phyloP scores from a whole-genome alignment of 73 alveolate genomes.

The Paramecium biaurelia region DNA sequence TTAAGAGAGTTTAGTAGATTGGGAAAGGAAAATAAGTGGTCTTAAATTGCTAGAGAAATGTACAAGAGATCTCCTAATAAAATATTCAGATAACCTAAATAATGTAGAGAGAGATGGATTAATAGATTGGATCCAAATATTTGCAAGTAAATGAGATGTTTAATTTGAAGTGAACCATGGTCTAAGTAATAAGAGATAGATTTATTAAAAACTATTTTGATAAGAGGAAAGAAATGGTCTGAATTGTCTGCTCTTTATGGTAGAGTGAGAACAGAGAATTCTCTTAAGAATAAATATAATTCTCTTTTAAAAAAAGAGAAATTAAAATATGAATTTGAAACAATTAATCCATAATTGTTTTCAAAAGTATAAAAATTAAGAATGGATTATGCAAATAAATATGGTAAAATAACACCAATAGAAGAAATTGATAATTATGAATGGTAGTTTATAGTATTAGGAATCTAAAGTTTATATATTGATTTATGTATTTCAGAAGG shows the following conservation, averaged over 20 bases:
- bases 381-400: conserved; percentile 40
- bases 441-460: conserved; percentile 48
- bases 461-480: conserved; percentile 12
- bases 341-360: conserved; percentile 27
- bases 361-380: conserved; percentile 8
- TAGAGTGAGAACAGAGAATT: conserved; percentile 43
- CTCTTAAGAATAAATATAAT: conserved; percentile 37
- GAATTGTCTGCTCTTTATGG: conserved; percentile 47
- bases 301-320: conserved; percentile 14
- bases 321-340: conserved; percentile 49
- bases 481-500: conserved; percentile 19
- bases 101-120: conserved; percentile 49
- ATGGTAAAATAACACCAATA: conserved; percentile 39
- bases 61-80: conserved; percentile 42
- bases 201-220: conserved; percentile 11
- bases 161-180: conserved; percentile 30
- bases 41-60: conserved; percentile 43
- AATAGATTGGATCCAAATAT: conserved; percentile 43
- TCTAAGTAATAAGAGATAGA: conserved; percentile 12
- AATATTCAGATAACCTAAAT: conserved; percentile 18
- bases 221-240: conserved; percentile 51
- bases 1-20: conserved; percentile 10
- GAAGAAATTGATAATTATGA: conserved; percentile 52
- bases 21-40: conserved; percentile 48
- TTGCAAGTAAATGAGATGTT: neutral